Base-by-base conservation (phyloP, 805 yeast genomes). In the Candida lessepsii region DNA sequence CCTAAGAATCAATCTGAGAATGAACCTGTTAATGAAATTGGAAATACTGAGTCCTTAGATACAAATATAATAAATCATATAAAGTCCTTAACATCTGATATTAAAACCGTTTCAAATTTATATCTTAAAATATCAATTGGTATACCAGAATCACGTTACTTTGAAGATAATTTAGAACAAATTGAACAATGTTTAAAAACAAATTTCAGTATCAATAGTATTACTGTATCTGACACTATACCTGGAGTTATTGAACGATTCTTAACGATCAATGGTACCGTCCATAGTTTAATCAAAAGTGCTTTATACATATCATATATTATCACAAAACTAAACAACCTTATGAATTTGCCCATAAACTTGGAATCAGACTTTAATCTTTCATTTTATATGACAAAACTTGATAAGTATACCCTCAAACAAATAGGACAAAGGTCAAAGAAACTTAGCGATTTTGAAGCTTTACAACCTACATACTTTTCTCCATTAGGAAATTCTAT, bases 191-290 rank as follows among this genome's bases (percentile, higher is more conserved):
- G 14, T 5, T 28, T 65, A 23, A 54, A 48, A 27, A 39, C 46
- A 5, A 46, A 47, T 14, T 67, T 65, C 32, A 37, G 35, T 5
- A 35, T 58, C 5, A 45, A 42, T 4, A 57, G 58, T 28, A 20
- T 61, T 5, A 27, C 49, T 1, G 25, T 63, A 5, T 58, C 67
- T 0, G 44, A 46, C 5, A 32, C 45, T 2, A 37, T 42, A 1
- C 48, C 58, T 5, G 67, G 63, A 6, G 35, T 58, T 9, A 46
- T 64, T 6, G 72, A 67, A 29, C 42, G 67, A 33, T 54, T 52
- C 36, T 37, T 67, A 5, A 48, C 64, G 1, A 24, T 69, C 5
- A 52, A 52, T 34, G 74, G 74, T 1, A 41, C 38, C 9, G 20
- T 45, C 16, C 44, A 46, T 6, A 37, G 48, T 7, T 45, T 56